Percentiles rank a stretch among this genome's conserved stretches.
Conservation (phyloP, 1,139 yeast species). For the Wickerhamiella infanticola region DNA sequence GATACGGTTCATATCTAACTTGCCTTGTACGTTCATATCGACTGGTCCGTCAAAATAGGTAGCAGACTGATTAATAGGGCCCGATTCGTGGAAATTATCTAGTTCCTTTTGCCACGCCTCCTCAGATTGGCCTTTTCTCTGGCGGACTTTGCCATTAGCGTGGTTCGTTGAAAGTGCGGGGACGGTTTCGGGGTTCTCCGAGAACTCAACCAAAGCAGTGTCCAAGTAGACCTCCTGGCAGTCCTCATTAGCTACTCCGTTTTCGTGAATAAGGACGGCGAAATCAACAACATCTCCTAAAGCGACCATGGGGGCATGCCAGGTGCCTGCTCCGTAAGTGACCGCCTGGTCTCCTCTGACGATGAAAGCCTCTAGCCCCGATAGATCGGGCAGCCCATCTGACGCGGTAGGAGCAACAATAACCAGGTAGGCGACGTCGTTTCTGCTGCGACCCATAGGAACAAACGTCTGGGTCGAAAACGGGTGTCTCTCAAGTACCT, state of each 20-base stretch:
- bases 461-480: conserved; percentile 78
- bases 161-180: neutral
- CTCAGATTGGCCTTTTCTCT: conserved; percentile 22
- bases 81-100: conserved; percentile 16
- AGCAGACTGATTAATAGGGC: conserved; percentile 19
- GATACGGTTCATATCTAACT: conserved; percentile 14
- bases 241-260: conserved; percentile 64
- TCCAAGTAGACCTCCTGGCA: conserved; percentile 63
- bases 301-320: conserved; percentile 96
- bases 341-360: conserved; percentile 78
- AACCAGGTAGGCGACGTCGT: conserved; percentile 48
- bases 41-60: conserved; percentile 2
- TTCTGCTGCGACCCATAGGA: conserved; percentile 59
- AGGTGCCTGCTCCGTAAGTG: conserved; percentile 64
- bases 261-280: conserved; percentile 74
- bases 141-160: conserved; percentile 8
- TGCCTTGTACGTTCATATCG: neutral
- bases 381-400: conserved; percentile 44
- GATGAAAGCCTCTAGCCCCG: conserved; percentile 46
- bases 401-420: conserved; percentile 47
- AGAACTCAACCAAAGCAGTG: conserved; percentile 28
- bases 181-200: neutral
- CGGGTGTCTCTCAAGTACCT: conserved; percentile 81
- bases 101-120: conserved; percentile 20
- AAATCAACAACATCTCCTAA: conserved; percentile 44